Percentiles rank a stretch among this genome's conserved stretches.
phyloP scores from a whole-genome alignment of 2,329 filamentous ascomycete species.

The Aspergillus candidus region DNA sequence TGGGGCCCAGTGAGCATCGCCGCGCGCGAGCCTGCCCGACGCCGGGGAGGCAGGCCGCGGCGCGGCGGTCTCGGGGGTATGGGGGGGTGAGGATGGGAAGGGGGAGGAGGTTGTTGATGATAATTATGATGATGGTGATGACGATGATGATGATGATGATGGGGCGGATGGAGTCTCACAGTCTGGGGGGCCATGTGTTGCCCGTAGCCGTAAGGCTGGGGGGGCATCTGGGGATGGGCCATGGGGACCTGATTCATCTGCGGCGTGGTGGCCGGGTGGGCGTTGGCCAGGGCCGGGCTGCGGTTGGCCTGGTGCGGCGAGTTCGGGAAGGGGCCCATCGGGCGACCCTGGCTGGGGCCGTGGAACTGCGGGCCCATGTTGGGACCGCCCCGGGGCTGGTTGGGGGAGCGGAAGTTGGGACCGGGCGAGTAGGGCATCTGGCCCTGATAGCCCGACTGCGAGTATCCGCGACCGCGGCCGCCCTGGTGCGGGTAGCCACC shows the following conservation, averaged over 20 bases:
- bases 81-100: slow-evolving; percentile 19
- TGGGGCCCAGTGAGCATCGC: slow-evolving; percentile 1
- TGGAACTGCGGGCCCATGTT: slow-evolving; percentile 50
- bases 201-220: slow-evolving; percentile 52
- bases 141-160: slow-evolving; percentile 25
- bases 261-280: slow-evolving; percentile 63
- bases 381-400: slow-evolving; percentile 45
- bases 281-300: slow-evolving; percentile 61
- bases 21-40: too few species aligned
- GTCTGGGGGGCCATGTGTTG: slow-evolving; percentile 54
- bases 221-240: slow-evolving; percentile 57
- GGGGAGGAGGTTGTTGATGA: slow-evolving; percentile 26
- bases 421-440: slow-evolving; percentile 51
- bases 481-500: slow-evolving; percentile 49
- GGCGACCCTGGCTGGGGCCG: slow-evolving; percentile 37
- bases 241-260: slow-evolving; percentile 67
- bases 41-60: too few species aligned
- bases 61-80: slow-evolving; percentile 5
- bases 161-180: slow-evolving; percentile 48
- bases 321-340: slow-evolving; percentile 49
- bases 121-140: slow-evolving; percentile 23
- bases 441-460: slow-evolving; percentile 46
- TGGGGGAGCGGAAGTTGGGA: slow-evolving; percentile 47
- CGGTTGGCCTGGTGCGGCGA: slow-evolving; percentile 59
- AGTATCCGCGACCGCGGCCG: slow-evolving; percentile 55